Evolutionary conservation across 106 monocot species (phyloP), one percentile per base, ranked within the genome.

Genomic region (Gastrodia elata): DNA sequence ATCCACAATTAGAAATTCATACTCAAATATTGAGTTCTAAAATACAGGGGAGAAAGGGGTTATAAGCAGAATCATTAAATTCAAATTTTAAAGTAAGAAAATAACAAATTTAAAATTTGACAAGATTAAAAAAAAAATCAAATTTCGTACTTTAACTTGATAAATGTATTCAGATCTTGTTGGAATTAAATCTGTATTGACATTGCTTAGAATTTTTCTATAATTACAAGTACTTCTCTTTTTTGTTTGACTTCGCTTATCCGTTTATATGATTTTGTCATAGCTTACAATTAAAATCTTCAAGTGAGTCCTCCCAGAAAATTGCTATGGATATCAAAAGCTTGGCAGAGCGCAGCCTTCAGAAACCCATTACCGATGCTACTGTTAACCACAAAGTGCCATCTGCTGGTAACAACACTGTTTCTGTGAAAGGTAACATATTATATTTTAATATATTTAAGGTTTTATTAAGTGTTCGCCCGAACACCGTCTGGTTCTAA

Each of bases 361-460:
- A 69, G 69, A 69, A 69, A 69, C 69, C 36, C n/a, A 67, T 22
- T 69, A 38, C 69, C 18, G 35, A 40, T 69, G 27, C 44, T 48
- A 72, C 24, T 38, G n/a, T 67, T 67, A 20, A 18, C 20, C 40
- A 39, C 40, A 69, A 69, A 25, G 35, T 41, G 18, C 41, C 39
- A 24, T 25, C 39, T 69, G 69, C 69, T 39, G 69, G 40, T 41
- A 40, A 40, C 41, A 72, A 32, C 9, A n/a, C 18, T 34, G 18
- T 18, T 72, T 72, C 49, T 16, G 49, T 49, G 5, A 49, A 72
- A 72, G 49, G 22, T 72, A 49, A 34, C 49, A 15, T 32, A 48
- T 24, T 71, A 18, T 48, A 3, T 49, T 5, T 40, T 26, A 42
- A 9, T 16, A 43, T 61, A 30, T 42, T 41, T 42, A 33, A 24